Evolutionary conservation across 495 filamentous ascomycete genomes (phyloP).

Genomic region (Oidiodendron maius): DNA sequence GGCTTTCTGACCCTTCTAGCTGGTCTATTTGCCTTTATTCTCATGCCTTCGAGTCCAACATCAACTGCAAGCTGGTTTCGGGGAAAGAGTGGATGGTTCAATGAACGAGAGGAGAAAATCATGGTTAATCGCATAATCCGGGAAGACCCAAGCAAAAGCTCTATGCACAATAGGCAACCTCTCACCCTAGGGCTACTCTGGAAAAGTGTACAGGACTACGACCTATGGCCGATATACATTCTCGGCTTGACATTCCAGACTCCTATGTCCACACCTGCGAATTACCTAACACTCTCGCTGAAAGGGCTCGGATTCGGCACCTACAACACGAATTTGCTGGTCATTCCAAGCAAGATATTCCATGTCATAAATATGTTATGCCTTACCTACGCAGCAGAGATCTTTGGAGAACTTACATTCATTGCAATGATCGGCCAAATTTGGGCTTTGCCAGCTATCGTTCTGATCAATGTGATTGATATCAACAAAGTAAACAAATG

Average conservation of each 20-base stretch:
- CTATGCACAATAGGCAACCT: constrained; percentile 53
- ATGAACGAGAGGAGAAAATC: constrained; percentile 57
- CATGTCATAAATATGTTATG: constrained; percentile 34
- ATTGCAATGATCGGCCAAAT: constrained; percentile 41
- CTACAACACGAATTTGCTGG: constrained; percentile 63
- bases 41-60: constrained; percentile 68
- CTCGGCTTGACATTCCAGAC: constrained; percentile 49
- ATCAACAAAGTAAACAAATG: constrained; percentile 42
- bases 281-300: constrained; percentile 59
- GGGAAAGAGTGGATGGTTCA: constrained; percentile 70
- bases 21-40: constrained; percentile 56
- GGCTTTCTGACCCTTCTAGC: constrained; percentile 54
- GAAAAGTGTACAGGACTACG: constrained; percentile 55
- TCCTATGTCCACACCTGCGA: constrained; percentile 41
- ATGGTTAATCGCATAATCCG: constrained; percentile 69
- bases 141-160: constrained; percentile 59
- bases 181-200: constrained; percentile 52
- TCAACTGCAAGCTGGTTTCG: constrained; percentile 61
- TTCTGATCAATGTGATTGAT: constrained; percentile 45
- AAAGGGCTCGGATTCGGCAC: constrained; percentile 57
- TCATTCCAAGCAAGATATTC: constrained; percentile 52
- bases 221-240: constrained; percentile 59
- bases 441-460: constrained; percentile 51
- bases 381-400: constrained; percentile 28
- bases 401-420: constrained; percentile 41